Conservation (phyloP, 352 stramenopile genomes). For the Phytophthora cactorum region DNA sequence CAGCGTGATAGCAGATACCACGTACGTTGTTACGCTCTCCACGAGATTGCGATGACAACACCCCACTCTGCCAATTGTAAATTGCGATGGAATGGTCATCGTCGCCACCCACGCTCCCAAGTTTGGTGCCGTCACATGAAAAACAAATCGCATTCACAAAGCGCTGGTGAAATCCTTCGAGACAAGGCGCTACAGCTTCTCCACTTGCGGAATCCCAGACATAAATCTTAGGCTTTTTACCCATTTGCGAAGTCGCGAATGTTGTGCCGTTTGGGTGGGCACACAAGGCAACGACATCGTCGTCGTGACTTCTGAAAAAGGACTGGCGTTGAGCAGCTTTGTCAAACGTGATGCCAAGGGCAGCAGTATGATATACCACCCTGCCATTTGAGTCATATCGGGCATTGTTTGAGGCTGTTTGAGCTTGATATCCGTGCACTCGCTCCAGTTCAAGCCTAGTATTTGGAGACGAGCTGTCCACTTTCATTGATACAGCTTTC, state of each 20-base stretch:
- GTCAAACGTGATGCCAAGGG: conserved; percentile 78
- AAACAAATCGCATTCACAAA: conserved; percentile 76
- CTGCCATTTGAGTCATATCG: conserved; percentile 56
- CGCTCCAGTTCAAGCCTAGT: conserved; percentile 61
- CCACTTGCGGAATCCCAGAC: conserved; percentile 61
- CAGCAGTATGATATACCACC: conserved; percentile 83
- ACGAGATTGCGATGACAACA: conserved; percentile 57
- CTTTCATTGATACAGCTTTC: conserved; percentile 44
- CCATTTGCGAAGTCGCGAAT: conserved; percentile 90
- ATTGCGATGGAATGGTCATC: conserved; percentile 88
- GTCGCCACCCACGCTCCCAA: conserved; percentile 78
- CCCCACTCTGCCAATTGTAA: conserved; percentile 72
- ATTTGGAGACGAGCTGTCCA: conserved; percentile 43
- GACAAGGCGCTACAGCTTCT: conserved; percentile 42
- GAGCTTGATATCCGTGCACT: conserved; percentile 81
- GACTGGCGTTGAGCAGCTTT: conserved; percentile 43
- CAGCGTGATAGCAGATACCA: conserved; percentile 55
- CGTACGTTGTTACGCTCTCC: conserved; percentile 68
- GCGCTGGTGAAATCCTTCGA: conserved; percentile 84
- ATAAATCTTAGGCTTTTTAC: conserved; percentile 84
- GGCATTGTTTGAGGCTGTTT: conserved; percentile 83
- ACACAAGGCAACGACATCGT: conserved; percentile 87
- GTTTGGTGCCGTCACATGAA: conserved; percentile 67
- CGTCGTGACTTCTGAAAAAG: conserved; percentile 77
- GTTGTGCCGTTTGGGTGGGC: conserved; percentile 77